These are phyloP conservation scores for Diaporthe vexans DNA, from an alignment of 2,329 filamentous ascomycete species.

Conservation along the genomic window DNA sequence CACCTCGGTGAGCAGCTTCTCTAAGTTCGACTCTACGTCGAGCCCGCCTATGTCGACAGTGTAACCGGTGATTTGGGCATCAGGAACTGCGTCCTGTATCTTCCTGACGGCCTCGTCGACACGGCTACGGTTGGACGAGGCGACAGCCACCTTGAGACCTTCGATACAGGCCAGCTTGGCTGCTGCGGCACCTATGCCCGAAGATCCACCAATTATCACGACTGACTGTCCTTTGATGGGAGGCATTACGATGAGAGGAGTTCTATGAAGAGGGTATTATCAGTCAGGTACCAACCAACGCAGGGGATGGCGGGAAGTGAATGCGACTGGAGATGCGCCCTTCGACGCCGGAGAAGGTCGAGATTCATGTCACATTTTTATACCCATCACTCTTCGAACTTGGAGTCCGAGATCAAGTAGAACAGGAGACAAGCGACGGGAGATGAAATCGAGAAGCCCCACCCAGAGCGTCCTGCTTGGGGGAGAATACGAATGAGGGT, in stretches of 20 bases:
- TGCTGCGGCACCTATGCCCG: slow-evolving; percentile 37
- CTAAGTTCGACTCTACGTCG: slow-evolving; percentile 60
- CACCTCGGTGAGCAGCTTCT: slow-evolving; percentile 53
- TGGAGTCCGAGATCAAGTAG: background rate
- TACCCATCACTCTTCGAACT: too few relatives aligned
- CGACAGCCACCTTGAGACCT: slow-evolving; percentile 34
- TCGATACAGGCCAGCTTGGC: slow-evolving; percentile 36
- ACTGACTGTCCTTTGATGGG: slow-evolving; percentile 32
- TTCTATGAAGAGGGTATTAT: background rate
- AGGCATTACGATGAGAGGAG: slow-evolving; percentile 9
- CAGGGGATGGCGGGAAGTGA: background rate
- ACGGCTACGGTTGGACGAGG: slow-evolving; percentile 32
- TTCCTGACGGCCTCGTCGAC: slow-evolving; percentile 31
- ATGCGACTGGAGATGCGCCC: background rate
- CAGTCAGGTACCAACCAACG: background rate
- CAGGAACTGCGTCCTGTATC: slow-evolving; percentile 39
- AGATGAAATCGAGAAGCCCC: background rate
- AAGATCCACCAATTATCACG: slow-evolving; percentile 37
- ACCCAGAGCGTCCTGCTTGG: background rate
- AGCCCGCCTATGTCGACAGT: slow-evolving; percentile 59
- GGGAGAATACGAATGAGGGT: slow-evolving; percentile 21
- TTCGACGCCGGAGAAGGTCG: background rate
- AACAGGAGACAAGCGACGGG: background rate
- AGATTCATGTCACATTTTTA: background rate
- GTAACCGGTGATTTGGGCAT: slow-evolving; percentile 55